phyloP scores from a whole-genome alignment of 179 eudicot species.

The Patellifolia procumbens region DNA sequence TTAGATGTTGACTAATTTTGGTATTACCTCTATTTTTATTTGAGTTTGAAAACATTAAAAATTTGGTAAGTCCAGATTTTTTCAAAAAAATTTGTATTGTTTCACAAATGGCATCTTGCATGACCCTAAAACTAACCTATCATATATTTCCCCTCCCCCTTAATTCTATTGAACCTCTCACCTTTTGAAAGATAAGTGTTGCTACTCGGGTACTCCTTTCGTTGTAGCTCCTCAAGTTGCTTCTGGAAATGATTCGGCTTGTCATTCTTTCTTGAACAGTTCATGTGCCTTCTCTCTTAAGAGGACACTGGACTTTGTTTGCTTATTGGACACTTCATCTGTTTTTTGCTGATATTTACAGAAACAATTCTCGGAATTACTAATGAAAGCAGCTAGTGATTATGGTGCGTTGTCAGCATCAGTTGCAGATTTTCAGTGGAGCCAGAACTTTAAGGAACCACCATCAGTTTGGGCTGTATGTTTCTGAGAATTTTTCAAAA shows the following conservation, averaged over 20 bases:
- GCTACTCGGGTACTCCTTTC: neutral
- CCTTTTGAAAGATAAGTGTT: neutral
- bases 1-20: neutral
- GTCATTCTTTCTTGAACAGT: neutral
- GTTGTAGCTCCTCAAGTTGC: neutral
- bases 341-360: slow-evolving; percentile 31
- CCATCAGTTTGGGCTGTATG: slow-evolving; percentile 98
- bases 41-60: neutral
- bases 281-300: neutral
- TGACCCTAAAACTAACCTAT: neutral
- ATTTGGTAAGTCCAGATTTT: neutral
- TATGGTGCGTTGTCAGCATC: slow-evolving; percentile 94
- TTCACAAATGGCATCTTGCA: neutral
- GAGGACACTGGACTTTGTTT: neutral
- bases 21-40: neutral
- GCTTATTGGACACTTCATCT: slow-evolving; percentile 6
- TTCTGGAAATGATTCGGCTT: neutral
- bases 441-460: slow-evolving; percentile 92
- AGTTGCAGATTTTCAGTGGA: slow-evolving; percentile 94
- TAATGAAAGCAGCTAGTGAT: slow-evolving; percentile 99
- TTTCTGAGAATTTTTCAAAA: slow-evolving; percentile 15
- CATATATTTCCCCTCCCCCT: neutral
- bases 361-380: slow-evolving; percentile 94
- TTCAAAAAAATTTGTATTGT: neutral
- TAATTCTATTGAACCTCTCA: neutral